Evolutionary conservation across 2,329 filamentous ascomycete species (phyloP).

Genomic region (Dothideomycetes sp.): DNA sequence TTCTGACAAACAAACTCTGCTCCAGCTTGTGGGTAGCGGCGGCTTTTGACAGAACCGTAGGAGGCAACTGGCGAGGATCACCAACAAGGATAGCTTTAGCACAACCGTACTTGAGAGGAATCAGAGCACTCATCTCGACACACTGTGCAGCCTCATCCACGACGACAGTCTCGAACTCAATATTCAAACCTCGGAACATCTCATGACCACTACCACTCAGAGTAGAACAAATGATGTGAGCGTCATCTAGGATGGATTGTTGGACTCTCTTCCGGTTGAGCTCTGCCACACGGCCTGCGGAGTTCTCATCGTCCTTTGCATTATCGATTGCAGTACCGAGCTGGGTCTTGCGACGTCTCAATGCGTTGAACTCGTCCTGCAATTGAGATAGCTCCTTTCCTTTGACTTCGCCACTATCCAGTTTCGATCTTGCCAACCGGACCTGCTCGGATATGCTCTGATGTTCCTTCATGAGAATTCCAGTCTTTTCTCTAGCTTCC

Average conservation of each 20-base stretch:
- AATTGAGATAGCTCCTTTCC: constrained; percentile 51
- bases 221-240: constrained; percentile 89
- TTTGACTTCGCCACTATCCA: constrained; percentile 48
- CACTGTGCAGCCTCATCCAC: constrained; percentile 98
- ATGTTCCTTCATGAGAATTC: constrained; percentile 62
- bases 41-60: constrained; percentile 89
- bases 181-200: constrained; percentile 87
- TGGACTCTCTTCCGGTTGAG: constrained; percentile 76
- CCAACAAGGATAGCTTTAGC: constrained; percentile 95
- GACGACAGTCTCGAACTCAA: constrained; percentile 97
- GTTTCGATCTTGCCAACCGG: constrained; percentile 57
- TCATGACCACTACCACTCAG: constrained; percentile 94
- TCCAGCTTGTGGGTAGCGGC: constrained; percentile 91
- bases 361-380: constrained; percentile 65
- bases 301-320: constrained; percentile 76
- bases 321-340: constrained; percentile 80
- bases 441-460: constrained; percentile 56
- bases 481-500: constrained; percentile 42
- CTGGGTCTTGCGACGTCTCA: constrained; percentile 66
- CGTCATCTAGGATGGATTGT: constrained; percentile 80
- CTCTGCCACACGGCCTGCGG: constrained; percentile 72
- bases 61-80: constrained; percentile 93
- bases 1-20: constrained; percentile 94
- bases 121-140: constrained; percentile 91
- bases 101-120: constrained; percentile 94